Conservation (phyloP, 495 filamentous ascomycete species). For the Staphylotrichum tortipilum region DNA sequence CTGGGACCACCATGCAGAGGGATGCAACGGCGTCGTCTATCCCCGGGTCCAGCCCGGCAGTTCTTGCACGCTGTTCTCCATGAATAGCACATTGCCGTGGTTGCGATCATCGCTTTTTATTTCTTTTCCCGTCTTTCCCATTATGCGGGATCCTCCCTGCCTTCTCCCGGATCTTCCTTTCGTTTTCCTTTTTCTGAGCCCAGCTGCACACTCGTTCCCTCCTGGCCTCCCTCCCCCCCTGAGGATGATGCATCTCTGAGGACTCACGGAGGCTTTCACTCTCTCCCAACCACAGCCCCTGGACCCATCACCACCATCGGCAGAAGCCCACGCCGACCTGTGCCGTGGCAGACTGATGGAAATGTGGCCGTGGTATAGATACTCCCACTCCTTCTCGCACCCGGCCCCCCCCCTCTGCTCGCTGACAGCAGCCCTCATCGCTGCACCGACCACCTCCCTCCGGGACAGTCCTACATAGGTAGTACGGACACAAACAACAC, state of each 20-base stretch:
- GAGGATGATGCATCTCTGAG: not conserved
- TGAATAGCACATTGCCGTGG: no score
- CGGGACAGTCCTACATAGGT: not conserved
- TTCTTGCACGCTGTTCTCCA: not conserved
- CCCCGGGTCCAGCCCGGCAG: not conserved
- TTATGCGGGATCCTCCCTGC: not conserved
- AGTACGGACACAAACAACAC: no score
- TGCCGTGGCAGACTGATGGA: not conserved
- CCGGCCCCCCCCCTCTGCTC: not conserved
- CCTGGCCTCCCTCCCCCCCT: no score
- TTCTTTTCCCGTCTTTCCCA: not conserved
- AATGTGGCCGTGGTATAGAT: not conserved
- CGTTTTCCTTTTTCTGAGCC: no score
- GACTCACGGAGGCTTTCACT: not conserved
- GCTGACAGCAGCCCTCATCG: no score
- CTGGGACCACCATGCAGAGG: no score
- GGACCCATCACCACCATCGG: not conserved
- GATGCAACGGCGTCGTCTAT: no score
- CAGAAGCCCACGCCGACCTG: not conserved
- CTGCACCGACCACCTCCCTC: not conserved
- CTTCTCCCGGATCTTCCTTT: not conserved
- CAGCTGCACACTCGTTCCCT: no score
- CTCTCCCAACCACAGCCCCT: not conserved
- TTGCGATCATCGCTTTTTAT: not conserved
- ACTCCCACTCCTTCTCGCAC: not conserved